A percentile compares a stretch with the other conserved stretches of the same genome.
These are phyloP conservation scores for Piper betle DNA, from an alignment of 164 flowering plant genomes.

Conservation along the genomic window DNA sequence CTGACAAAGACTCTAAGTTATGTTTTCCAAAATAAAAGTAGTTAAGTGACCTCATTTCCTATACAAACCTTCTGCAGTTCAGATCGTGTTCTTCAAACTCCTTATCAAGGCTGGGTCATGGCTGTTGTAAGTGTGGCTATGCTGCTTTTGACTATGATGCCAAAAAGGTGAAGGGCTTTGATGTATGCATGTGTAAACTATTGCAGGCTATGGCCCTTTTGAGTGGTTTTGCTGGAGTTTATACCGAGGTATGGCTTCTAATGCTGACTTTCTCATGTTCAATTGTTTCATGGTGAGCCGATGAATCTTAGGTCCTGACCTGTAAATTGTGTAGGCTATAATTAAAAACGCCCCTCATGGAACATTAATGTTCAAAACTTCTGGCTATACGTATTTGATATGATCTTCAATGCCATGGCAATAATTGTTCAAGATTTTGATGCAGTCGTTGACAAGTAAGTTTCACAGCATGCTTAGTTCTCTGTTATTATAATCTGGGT, in stretches of 20 bases:
- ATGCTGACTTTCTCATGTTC: neutral
- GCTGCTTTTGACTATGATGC: neutral
- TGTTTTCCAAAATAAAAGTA: neutral
- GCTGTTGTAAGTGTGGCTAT: slow-evolving; percentile 71
- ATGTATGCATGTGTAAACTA: slow-evolving; percentile 1
- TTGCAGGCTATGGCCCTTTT: slow-evolving; percentile 91
- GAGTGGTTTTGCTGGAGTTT: slow-evolving; percentile 98
- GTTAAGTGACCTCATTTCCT: neutral
- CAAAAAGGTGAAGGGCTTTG: neutral
- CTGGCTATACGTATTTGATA: slow-evolving; percentile 89
- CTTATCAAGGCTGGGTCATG: slow-evolving; percentile 90
- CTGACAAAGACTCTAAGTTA: neutral
- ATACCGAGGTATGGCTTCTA: slow-evolving; percentile 71
- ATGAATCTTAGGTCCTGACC: neutral
- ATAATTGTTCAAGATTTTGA: slow-evolving; percentile 82
- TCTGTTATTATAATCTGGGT: neutral
- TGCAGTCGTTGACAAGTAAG: slow-evolving; percentile 83
- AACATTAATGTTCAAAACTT: slow-evolving; percentile 94
- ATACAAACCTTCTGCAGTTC: slow-evolving; percentile 45
- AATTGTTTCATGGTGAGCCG: neutral
- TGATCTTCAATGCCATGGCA: slow-evolving; percentile 78
- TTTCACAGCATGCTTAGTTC: neutral
- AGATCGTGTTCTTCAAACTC: slow-evolving; percentile 89
- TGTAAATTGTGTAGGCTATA: slow-evolving; percentile 50
- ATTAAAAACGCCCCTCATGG: slow-evolving; percentile 89